Evolutionary conservation across 1,284 basidiomycete genomes (phyloP).

Genomic region (Inonotus hispidus): DNA sequence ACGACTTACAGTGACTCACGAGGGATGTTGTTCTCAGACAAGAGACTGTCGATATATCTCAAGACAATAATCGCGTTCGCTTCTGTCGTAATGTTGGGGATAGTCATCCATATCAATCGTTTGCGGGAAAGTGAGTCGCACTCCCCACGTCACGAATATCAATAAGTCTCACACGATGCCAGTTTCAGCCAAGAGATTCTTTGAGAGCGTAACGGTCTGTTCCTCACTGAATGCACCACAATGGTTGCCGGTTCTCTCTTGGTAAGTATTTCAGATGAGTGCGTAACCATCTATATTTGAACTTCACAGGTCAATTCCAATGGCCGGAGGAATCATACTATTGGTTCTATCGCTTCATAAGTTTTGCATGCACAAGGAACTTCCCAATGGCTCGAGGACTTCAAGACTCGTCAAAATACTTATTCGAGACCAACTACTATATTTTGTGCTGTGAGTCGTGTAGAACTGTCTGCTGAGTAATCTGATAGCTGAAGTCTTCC

Average conservation of each 20-base stretch:
- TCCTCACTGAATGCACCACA: not conserved
- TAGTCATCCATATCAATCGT: not conserved
- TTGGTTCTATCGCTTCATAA: not conserved
- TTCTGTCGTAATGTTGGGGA: not conserved
- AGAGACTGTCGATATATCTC: not conserved
- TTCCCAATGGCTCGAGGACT: not conserved
- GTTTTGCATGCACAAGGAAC: not conserved
- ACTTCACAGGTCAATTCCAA: not conserved
- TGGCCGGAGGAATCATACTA: not conserved
- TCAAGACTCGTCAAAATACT: not conserved
- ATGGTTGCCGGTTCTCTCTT: not conserved
- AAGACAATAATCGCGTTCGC: not conserved
- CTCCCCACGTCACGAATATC: not conserved
- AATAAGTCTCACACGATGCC: not conserved
- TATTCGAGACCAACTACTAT: not conserved
- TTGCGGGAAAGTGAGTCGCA: not conserved
- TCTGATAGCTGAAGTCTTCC: not conserved
- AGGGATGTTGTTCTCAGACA: not conserved
- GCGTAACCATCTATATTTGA: not conserved
- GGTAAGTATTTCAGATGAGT: not conserved
- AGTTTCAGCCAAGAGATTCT: not conserved
- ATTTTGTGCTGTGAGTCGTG: not conserved
- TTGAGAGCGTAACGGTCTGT: not conserved
- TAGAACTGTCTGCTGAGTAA: no score
- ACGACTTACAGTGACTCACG: not conserved